A percentile compares a stretch with the other conserved stretches of the same genome.
Evolutionary conservation across 352 stramenopile genomes (phyloP).

Genomic region (Halophytophthora batemanensis): DNA sequence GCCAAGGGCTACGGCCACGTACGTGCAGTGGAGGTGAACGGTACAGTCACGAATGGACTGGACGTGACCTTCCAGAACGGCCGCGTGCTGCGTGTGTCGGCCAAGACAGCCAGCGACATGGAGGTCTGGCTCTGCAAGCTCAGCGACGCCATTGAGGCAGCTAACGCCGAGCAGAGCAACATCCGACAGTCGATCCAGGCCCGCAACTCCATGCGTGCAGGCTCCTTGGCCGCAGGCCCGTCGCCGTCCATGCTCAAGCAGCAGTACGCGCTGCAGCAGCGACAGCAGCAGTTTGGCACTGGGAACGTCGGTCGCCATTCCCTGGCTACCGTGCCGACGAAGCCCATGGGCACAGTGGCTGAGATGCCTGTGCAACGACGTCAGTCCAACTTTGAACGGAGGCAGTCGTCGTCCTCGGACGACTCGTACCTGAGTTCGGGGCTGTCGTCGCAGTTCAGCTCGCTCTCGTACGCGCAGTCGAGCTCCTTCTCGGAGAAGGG

Average conservation of each 20-base stretch:
- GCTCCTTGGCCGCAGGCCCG: conserved; percentile 19
- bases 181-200: conserved; percentile 49
- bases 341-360: conserved; percentile 24
- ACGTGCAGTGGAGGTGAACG: conserved; percentile 68
- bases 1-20: conserved; percentile 85
- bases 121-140: conserved; percentile 73
- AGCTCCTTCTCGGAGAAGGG: conserved; percentile 32
- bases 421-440: conserved; percentile 33
- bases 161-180: conserved; percentile 55
- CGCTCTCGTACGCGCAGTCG: conserved; percentile 21
- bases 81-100: conserved; percentile 66
- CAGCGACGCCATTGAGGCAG: conserved; percentile 65
- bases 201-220: conserved; percentile 40
- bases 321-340: conserved; percentile 32
- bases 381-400: conserved; percentile 31
- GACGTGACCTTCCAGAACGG: conserved; percentile 78
- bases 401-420: conserved; percentile 22
- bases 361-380: conserved; percentile 13
- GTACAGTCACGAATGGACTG: conserved; percentile 51
- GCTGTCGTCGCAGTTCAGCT: conserved; percentile 22
- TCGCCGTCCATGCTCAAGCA: conserved; percentile 34
- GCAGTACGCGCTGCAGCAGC: conserved; percentile 18
- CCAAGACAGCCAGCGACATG: conserved; percentile 58
- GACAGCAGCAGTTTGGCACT: conserved; percentile 16
- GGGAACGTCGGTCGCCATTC: conserved; percentile 38